Base-by-base conservation (phyloP, 2,329 filamentous ascomycete genomes). In the Aspergillus oerlinghausenensis region DNA sequence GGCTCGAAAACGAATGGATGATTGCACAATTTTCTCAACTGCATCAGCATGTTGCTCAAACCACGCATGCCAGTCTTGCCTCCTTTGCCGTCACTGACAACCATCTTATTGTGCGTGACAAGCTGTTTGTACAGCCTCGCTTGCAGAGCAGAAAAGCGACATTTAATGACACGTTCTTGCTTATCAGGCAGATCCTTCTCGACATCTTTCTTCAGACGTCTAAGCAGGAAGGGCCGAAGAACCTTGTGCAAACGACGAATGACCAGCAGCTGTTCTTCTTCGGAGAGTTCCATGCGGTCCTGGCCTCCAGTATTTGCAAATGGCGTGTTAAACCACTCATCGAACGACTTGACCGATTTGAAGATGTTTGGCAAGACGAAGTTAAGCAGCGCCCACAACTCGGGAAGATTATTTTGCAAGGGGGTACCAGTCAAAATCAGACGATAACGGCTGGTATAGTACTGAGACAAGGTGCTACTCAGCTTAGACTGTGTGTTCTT, bases 41-140 rank as follows among this genome's bases (percentile, higher is more conserved):
- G 94, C 94, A 99, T 99, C 60, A 99, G 90, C 92, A 99, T 99
- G 78, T 99, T 99, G 82, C 93, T 97, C 60, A 99, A 80, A 73
- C 94, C 94, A 71, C 92, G 91, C 76, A 95, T 89, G 65, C 89
- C 90, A 49, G 91, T 92, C 84, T 96, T 97, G 68, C 92, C 92
- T 60, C 92, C 92, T 78, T 96, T 96, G 69, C 90, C 92, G 70
- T 97, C 93, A 73, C 91, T 92, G 67, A 99, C 92, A 66, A 91
- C 87, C 71, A 99, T 87, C 73, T 89, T 93, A 77, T 97, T 96
- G 78, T 96, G 90, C 1, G 88, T 96, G 58, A 96, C 88, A 81
- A 99, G 92, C 73, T 99, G 94, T 79, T 96, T 96, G 83, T 99
- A 96, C 43, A 99, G 82, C 70, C 92, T 94, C 57, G 90, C 84